Base-by-base conservation (phyloP, 306 rosid species). In the Alnus glutinosa region DNA sequence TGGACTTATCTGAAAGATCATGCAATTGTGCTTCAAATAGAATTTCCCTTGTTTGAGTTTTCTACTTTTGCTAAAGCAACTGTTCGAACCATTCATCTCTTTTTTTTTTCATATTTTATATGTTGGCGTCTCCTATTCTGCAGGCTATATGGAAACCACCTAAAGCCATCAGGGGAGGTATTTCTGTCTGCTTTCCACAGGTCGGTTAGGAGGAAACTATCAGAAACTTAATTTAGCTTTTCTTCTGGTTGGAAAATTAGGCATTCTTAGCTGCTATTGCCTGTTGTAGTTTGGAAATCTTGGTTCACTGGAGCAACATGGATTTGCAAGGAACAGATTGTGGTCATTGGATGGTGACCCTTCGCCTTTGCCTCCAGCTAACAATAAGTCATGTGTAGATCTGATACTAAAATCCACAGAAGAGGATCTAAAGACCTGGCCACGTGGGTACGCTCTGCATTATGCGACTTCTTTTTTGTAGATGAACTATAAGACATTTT, bases 81-180 rank as follows among this genome's bases (percentile, higher is more conserved):
- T 5, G n/a, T 32, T 62, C 14, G 39, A 30, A 52, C 46, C 46
- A 4, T 42, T 42, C 46, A 42, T 42, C 46, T 42, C 46, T 42
- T 42, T 70, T 3, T 32, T 18, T 3, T n/a, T 18, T 3, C 30
- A 23, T 66, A 10, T 23, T 23, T 12, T 70, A 62, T 73, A 70
- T 1, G 2, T 64, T 48, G 51, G 47, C 79, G 75, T 75, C 4
- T 80, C 67, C 44, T 80, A 39, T 13, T 80, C 46, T 49, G 49
- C 88, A 92, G 97, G 88, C 88, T 62, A 84, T 84, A 44, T 57
- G 88, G 87, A 90, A 90, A 82, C 89, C 88, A 37, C 88, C 80
- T 28, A 90, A 86, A 87, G 89, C 90, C 74, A 87, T 90, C 79
- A 88, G 90, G 82, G 97, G 97, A 83, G 97, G 97, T 5, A 89